Evolutionary conservation across 2,329 filamentous ascomycete genomes (phyloP).

Genomic region (Fusarium lateritium): DNA sequence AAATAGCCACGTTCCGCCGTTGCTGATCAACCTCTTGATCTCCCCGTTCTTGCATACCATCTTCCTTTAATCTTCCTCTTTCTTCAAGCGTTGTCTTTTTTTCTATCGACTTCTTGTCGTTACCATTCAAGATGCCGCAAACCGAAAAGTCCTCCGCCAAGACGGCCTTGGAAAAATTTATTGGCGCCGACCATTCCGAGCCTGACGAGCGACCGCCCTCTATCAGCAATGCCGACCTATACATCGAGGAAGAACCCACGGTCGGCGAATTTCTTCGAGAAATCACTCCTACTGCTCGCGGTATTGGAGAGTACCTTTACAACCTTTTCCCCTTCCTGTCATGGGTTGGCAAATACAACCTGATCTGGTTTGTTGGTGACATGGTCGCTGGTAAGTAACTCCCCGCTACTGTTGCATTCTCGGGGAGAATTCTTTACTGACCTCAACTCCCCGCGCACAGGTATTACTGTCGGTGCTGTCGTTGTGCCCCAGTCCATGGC

Average conservation of each 20-base stretch:
- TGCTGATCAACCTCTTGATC: constrained; percentile 25
- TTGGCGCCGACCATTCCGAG: constrained; percentile 53
- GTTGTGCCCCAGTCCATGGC: constrained; percentile 71
- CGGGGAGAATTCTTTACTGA: constrained; percentile 39
- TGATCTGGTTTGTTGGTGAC: constrained; percentile 63
- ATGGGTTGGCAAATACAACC: constrained; percentile 67
- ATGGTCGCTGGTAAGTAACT: constrained; percentile 59
- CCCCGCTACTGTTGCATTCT: background rate
- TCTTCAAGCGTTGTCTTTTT: constrained; percentile 17
- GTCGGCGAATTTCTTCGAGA: constrained; percentile 59
- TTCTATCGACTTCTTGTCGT: background rate
- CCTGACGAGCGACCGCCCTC: constrained; percentile 54
- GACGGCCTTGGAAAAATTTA: constrained; percentile 50
- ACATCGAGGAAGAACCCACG: constrained; percentile 60
- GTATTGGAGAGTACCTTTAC: constrained; percentile 54
- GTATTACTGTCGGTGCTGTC: constrained; percentile 65
- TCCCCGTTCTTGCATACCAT: constrained; percentile 30
- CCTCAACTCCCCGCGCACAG: constrained; percentile 41
- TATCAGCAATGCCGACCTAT: constrained; percentile 56
- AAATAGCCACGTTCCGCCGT: constrained; percentile 36
- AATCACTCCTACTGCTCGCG: constrained; percentile 53
- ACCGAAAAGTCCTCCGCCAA: constrained; percentile 43
- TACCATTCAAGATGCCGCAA: constrained; percentile 34
- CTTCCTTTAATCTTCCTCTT: constrained; percentile 1
- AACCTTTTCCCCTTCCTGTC: constrained; percentile 64